phyloP scores from a whole-genome alignment of 2,329 filamentous ascomycete species.

The Bertia moriformis region DNA sequence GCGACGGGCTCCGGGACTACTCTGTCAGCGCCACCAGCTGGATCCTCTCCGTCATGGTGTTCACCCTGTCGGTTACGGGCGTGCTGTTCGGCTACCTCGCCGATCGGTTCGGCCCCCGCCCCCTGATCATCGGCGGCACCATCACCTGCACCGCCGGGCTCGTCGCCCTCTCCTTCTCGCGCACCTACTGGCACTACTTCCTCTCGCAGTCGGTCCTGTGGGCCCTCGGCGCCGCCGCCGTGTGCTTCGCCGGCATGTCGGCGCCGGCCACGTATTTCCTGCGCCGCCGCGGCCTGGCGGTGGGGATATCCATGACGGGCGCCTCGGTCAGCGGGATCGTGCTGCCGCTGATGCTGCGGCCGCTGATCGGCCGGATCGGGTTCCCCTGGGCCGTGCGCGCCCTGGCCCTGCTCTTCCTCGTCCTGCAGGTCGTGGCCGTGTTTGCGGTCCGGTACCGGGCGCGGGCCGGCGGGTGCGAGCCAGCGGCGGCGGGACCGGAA shows the following conservation, averaged over 20 bases:
- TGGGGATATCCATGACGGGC: slow-evolving; percentile 19
- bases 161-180: slow-evolving; percentile 44
- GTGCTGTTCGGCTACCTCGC: slow-evolving; percentile 49
- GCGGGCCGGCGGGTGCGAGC: background rate
- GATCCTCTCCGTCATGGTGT: slow-evolving; percentile 41
- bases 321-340: slow-evolving; percentile 25
- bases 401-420: slow-evolving; percentile 28
- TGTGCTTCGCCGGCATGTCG: slow-evolving; percentile 9
- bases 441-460: slow-evolving; percentile 1
- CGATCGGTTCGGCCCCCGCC: slow-evolving; percentile 46
- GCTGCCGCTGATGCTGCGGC: slow-evolving; percentile 22
- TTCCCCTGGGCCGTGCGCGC: slow-evolving; percentile 33
- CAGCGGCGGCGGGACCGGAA: background rate
- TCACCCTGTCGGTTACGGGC: slow-evolving; percentile 36
- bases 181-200: slow-evolving; percentile 23
- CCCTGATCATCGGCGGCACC: slow-evolving; percentile 33
- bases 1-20: slow-evolving; percentile 27
- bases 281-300: slow-evolving; percentile 17
- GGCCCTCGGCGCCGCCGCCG: slow-evolving; percentile 17
- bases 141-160: slow-evolving; percentile 43
- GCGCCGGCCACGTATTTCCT: slow-evolving; percentile 16
- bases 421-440: slow-evolving; percentile 13
- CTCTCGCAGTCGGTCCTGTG: slow-evolving; percentile 22
- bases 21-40: slow-evolving; percentile 42
- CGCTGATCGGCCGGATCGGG: slow-evolving; percentile 18